phyloP scores from a whole-genome alignment of 768 basidiomycete genomes.

The Mycena vitilis region DNA sequence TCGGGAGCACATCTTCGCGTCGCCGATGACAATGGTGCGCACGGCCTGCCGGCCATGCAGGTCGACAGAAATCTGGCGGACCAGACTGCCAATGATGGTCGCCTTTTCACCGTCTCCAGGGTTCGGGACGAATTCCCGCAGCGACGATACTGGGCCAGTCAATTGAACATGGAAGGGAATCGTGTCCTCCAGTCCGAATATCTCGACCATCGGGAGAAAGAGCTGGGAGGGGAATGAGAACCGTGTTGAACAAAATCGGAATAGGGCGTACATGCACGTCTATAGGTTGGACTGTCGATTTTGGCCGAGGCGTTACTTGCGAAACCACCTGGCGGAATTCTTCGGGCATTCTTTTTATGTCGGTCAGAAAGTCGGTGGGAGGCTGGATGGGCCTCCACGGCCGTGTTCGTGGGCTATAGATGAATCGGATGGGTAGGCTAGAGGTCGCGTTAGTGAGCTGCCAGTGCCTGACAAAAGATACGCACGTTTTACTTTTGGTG shows the following conservation, averaged over 20 bases:
- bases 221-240: slow-evolving; percentile 21
- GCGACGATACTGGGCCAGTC: slow-evolving; percentile 19
- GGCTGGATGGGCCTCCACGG: slow-evolving; percentile 65
- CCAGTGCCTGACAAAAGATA: slow-evolving; percentile 7
- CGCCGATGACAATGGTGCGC: slow-evolving; percentile 14
- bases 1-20: slow-evolving; percentile 14
- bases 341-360: slow-evolving; percentile 71
- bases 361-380: slow-evolving; percentile 62
- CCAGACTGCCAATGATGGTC: slow-evolving; percentile 14
- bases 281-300: slow-evolving; percentile 51
- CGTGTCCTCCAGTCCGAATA: slow-evolving; percentile 29
- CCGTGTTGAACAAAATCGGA: slow-evolving; percentile 5
- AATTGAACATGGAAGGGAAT: slow-evolving; percentile 35
- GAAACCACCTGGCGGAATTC: slow-evolving; percentile 70
- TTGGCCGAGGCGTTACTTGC: slow-evolving; percentile 52
- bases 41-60: slow-evolving; percentile 10
- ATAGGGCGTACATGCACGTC: slow-evolving; percentile 60
- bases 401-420: slow-evolving; percentile 66
- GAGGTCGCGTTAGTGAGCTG: background rate
- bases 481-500: slow-evolving; percentile 60
- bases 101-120: background rate
- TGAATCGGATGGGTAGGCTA: slow-evolving; percentile 63
- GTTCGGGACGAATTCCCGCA: slow-evolving; percentile 22
- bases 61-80: slow-evolving; percentile 27
- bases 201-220: slow-evolving; percentile 27